phyloP scores from a whole-genome alignment of 148 eudicot species.

The Vaccinium darrowii region DNA sequence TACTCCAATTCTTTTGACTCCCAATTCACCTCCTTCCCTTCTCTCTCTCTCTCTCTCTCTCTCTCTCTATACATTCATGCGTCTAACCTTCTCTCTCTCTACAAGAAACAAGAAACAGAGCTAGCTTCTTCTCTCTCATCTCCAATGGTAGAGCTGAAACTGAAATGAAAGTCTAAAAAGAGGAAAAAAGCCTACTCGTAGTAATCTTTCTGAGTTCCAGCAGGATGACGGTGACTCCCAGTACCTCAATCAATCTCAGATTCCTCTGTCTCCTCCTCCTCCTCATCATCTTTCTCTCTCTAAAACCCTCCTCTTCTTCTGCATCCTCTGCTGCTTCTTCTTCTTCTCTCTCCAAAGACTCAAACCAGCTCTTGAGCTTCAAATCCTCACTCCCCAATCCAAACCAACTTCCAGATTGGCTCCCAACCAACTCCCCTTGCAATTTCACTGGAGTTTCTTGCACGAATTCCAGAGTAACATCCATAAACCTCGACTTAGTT shows the following conservation, averaged over 20 bases:
- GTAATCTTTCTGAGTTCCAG: neutral
- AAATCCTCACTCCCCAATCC: slow-evolving; percentile 57
- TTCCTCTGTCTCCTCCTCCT: neutral
- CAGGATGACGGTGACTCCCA: slow-evolving; percentile 25
- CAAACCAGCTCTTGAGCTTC: slow-evolving; percentile 58
- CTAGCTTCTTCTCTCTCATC: slow-evolving; percentile 7
- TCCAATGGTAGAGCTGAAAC: slow-evolving; percentile 31
- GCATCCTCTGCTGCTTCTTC: slow-evolving; percentile 16
- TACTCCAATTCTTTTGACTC: slow-evolving; percentile 40
- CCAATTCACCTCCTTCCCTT: slow-evolving; percentile 15
- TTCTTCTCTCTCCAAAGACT: slow-evolving; percentile 30
- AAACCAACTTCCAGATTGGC: slow-evolving; percentile 52
- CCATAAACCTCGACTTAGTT: slow-evolving; percentile 44
- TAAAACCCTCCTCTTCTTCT: slow-evolving; percentile 21
- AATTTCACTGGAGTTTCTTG: slow-evolving; percentile 67
- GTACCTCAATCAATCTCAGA: neutral
- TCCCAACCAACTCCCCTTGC: slow-evolving; percentile 44
- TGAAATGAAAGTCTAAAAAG: slow-evolving; percentile 18
- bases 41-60: neutral
- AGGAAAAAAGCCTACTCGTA: neutral
- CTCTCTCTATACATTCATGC: neutral
- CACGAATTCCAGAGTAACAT: slow-evolving; percentile 41
- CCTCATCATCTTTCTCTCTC: slow-evolving; percentile 13
- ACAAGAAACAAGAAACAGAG: too few species aligned
- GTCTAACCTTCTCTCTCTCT: neutral